Conservation (phyloP, 202 grass and related monocot species). For the Brachypodium distachyon region DNA sequence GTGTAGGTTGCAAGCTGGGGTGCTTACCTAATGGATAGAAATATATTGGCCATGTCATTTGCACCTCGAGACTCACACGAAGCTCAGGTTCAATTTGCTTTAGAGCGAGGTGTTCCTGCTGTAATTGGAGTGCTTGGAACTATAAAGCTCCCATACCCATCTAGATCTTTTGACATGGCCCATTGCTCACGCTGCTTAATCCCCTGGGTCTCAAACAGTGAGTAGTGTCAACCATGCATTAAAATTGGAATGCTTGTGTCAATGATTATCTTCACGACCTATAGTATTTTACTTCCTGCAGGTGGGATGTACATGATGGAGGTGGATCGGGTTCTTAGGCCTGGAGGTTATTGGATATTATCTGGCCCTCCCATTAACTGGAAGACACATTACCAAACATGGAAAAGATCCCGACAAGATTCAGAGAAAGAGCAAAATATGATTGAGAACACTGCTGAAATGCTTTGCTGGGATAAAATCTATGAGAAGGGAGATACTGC, state of each 20-base stretch:
- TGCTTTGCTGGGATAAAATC: constrained; percentile 88
- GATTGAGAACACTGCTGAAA: constrained; percentile 65
- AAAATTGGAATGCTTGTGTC: neutral
- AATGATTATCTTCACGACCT: neutral
- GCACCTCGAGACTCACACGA: constrained; percentile 74
- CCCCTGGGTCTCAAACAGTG: constrained; percentile 76
- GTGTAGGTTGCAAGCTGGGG: constrained; percentile 81
- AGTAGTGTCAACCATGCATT: constrained; percentile 19
- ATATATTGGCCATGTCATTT: constrained; percentile 92
- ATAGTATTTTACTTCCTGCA: constrained; percentile 27
- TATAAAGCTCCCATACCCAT: constrained; percentile 79
- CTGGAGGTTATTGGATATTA: constrained; percentile 90
- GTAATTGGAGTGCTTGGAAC: constrained; percentile 85
- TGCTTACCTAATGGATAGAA: constrained; percentile 77
- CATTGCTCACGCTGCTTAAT: constrained; percentile 93
- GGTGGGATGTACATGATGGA: constrained; percentile 96
- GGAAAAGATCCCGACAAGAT: constrained; percentile 67
- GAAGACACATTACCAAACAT: constrained; percentile 50
- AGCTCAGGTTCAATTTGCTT: constrained; percentile 79
- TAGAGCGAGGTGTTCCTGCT: constrained; percentile 91
- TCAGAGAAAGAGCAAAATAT: constrained; percentile 42
- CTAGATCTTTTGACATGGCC: constrained; percentile 84
- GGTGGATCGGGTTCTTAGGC: constrained; percentile 77
- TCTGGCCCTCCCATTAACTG: constrained; percentile 88
- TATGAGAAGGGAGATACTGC: constrained; percentile 64